phyloP scores from a whole-genome alignment of 176 grass and related monocot genomes.

The Calamus simplicifolius region DNA sequence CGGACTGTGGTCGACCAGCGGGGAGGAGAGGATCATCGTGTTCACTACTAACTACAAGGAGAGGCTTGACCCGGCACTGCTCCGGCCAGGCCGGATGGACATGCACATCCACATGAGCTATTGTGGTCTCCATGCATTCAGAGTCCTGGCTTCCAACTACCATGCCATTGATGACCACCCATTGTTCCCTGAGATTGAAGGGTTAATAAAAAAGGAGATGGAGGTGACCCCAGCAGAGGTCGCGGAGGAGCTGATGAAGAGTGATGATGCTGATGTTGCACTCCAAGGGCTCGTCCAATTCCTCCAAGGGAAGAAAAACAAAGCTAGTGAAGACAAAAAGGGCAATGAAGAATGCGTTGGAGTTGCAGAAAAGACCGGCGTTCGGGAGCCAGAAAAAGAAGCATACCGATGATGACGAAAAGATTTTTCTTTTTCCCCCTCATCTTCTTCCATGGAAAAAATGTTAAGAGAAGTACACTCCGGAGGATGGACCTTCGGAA shows the following conservation, averaged over 20 bases:
- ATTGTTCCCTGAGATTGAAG: slow-evolving; percentile 63
- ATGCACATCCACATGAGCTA: slow-evolving; percentile 93
- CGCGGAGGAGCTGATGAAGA: slow-evolving; percentile 75
- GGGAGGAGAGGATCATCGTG: slow-evolving; percentile 83
- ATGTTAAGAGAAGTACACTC: too few relatives aligned
- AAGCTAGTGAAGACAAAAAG: neutral
- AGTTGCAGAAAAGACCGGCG: too few relatives aligned
- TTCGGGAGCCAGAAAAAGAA: too few relatives aligned
- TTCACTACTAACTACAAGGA: slow-evolving; percentile 95
- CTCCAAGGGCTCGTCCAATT: slow-evolving; percentile 48
- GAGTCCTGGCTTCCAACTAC: slow-evolving; percentile 71
- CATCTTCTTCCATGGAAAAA: too few relatives aligned
- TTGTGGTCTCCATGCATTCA: slow-evolving; percentile 54
- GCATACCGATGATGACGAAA: too few relatives aligned
- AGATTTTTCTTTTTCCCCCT: too few relatives aligned
- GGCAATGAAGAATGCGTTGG: neutral
- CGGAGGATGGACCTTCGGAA: too few relatives aligned
- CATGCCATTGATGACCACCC: slow-evolving; percentile 36
- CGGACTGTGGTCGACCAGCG: slow-evolving; percentile 69
- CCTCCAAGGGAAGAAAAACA: slow-evolving; percentile 47
- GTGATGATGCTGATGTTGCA: slow-evolving; percentile 36
- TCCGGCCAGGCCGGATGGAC: slow-evolving; percentile 82
- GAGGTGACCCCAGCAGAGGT: slow-evolving; percentile 72
- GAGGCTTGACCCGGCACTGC: slow-evolving; percentile 66
- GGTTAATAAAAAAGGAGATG: slow-evolving; percentile 46